phyloP scores from a whole-genome alignment of 495 filamentous ascomycete species.

The Hypomontagnella monticulosa region DNA sequence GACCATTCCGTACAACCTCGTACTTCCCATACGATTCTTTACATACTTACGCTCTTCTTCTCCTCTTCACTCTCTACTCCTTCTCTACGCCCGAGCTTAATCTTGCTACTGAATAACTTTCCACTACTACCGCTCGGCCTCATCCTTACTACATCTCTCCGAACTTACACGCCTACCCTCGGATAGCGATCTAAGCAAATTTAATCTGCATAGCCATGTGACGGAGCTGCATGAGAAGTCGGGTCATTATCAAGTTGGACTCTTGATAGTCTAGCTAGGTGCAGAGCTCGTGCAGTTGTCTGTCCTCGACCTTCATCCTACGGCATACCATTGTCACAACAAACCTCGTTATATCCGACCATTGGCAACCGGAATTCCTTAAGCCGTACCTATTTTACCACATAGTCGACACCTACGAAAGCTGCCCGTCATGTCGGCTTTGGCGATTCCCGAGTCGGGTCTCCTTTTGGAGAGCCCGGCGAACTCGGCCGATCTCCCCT shows the following conservation, averaged over 20 bases:
- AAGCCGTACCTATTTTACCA: slow-evolving; percentile 2
- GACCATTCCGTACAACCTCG: slow-evolving; percentile 43
- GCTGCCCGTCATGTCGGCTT: slow-evolving; percentile 41
- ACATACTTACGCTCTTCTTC: slow-evolving; percentile 13
- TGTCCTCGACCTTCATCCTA: slow-evolving; percentile 33
- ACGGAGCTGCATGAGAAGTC: slow-evolving; percentile 49
- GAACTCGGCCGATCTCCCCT: slow-evolving; percentile 49
- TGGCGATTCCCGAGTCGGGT: slow-evolving; percentile 55
- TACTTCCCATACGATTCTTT: slow-evolving; percentile 28
- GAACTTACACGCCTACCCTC: slow-evolving; percentile 3
- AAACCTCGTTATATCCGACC: slow-evolving; percentile 9
- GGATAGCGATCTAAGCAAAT: background rate
- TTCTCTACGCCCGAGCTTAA: background rate
- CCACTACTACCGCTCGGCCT: background rate
- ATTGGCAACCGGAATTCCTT: slow-evolving; percentile 11
- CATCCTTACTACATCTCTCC: slow-evolving; percentile 1
- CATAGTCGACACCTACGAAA: slow-evolving; percentile 22
- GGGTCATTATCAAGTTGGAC: slow-evolving; percentile 48
- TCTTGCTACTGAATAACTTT: background rate
- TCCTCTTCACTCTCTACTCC: background rate
- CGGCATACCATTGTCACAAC: slow-evolving; percentile 25
- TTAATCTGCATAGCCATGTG: slow-evolving; percentile 41
- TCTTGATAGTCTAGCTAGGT: slow-evolving; percentile 48
- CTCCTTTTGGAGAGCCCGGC: slow-evolving; percentile 56
- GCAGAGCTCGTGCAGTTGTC: slow-evolving; percentile 46